Conservation (phyloP, 768 basidiomycete genomes). For the Lactarius tabidus region DNA sequence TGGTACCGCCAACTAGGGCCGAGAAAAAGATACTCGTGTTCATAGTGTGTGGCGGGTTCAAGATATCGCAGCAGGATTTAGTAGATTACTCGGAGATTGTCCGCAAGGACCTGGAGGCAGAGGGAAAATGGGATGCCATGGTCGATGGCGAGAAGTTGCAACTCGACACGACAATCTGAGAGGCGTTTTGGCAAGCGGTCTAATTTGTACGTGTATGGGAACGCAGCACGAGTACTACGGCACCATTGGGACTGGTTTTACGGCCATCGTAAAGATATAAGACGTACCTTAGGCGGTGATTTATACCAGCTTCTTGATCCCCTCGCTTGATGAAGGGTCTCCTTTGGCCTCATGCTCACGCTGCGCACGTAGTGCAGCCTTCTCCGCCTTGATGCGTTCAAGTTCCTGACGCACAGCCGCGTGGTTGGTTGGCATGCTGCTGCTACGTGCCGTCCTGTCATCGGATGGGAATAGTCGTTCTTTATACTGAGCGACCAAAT, state of each 20-base stretch:
- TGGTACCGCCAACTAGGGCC: constrained; percentile 39
- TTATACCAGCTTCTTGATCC: constrained; percentile 26
- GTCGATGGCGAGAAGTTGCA: constrained; percentile 4
- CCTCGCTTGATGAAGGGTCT: constrained; percentile 31
- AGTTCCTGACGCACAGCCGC: constrained; percentile 63
- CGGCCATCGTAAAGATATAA: too few relatives aligned
- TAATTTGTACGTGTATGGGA: constrained; percentile 1
- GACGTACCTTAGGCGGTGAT: constrained; percentile 6
- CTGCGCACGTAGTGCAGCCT: constrained; percentile 42
- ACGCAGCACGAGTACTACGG: neutral
- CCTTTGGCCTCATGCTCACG: constrained; percentile 39
- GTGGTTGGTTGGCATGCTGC: constrained; percentile 62
- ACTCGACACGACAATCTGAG: neutral
- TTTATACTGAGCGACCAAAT: constrained; percentile 49
- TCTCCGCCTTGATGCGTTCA: constrained; percentile 65
- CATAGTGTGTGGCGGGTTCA: constrained; percentile 70
- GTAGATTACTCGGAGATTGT: constrained; percentile 43
- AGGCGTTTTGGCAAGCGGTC: neutral
- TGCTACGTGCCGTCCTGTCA: constrained; percentile 46
- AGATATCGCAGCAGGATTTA: constrained; percentile 54
- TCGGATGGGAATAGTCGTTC: constrained; percentile 65
- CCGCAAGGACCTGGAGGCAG: constrained; percentile 30
- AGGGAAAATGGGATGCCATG: constrained; percentile 1
- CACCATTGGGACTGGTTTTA: neutral
- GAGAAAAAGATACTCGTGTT: constrained; percentile 48